Base-by-base conservation (phyloP, 2,329 filamentous ascomycete species). In the Fusarium equiseti region DNA sequence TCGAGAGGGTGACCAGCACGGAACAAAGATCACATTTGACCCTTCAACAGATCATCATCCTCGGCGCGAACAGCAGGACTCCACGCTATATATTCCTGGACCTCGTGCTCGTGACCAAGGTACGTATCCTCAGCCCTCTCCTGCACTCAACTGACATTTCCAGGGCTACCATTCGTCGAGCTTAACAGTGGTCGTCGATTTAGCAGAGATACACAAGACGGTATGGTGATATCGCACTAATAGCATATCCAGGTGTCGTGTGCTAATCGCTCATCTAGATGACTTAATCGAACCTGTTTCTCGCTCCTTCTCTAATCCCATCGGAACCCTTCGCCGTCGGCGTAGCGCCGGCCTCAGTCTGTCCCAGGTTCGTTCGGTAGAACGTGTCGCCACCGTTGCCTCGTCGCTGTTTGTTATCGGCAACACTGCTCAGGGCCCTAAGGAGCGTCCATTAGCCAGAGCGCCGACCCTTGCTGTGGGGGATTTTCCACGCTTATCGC, bases 331-430 rank as follows among this genome's bases (percentile, higher is more conserved):
- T 24, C 76, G 76, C 22, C 77, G 74, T 6, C 74, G 77, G 22
- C 66, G 68, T 10, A 68, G 63, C 20, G 66, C 64, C 5, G 75
- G 73, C 4, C 71, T 73, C 16, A 60, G 66, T 35, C 44, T 82
- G 7, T 68, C 74, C 12, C 75, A 77, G 35, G 75, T 79, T 10
- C 76, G 74, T 3, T 82, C 82, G 4, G 71, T 83, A 38, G 81
- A 83, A 22, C 76, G 77, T 24, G 77, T 77, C 16, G 73, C 73
- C 11, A 72, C 63, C 1, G 77, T 78, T 9, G 79, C 79, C 7
- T 79, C 81, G 2, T 83, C 81, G 10, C 76, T 82, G 42, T 83
- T 83, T 59, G 79, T 83, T 11, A 73, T 83, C 16, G 79, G 80
- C 42, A 66, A 61, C 24, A 57, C 59, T 15, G 29, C 54, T 20